phyloP scores from a whole-genome alignment of 192 early-diverging fungal genomes.

The Chytriomyces sp. region DNA sequence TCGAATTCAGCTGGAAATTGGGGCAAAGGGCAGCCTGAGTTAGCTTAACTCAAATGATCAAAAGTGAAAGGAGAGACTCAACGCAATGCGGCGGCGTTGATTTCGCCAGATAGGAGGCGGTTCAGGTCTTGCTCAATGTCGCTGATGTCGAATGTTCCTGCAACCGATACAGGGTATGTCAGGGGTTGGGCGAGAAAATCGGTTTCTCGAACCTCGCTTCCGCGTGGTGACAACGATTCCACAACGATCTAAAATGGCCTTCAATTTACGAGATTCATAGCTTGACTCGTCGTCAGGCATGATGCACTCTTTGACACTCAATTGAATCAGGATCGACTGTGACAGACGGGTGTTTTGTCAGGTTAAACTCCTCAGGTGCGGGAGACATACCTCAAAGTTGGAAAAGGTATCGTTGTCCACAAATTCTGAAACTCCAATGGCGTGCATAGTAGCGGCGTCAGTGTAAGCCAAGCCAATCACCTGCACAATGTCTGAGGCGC shows the following conservation, averaged over 20 bases:
- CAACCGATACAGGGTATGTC: neutral
- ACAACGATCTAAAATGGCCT: conserved; percentile 72
- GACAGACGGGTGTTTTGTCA: neutral
- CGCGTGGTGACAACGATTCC: conserved; percentile 72
- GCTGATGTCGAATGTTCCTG: conserved; percentile 68
- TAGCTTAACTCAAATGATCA: neutral
- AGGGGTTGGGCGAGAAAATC: neutral
- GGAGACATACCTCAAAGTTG: conserved; percentile 77
- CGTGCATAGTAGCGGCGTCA: conserved; percentile 76
- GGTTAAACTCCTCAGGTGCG: neutral
- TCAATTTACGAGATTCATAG: conserved; percentile 72
- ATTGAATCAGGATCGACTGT: conserved; percentile 85
- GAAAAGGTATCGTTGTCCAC: conserved; percentile 90
- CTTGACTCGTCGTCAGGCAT: conserved; percentile 62
- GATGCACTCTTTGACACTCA: conserved; percentile 91
- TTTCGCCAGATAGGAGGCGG: conserved; percentile 70
- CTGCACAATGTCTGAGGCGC: conserved; percentile 25
- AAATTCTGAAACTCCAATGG: conserved; percentile 85
- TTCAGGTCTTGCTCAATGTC: conserved; percentile 88
- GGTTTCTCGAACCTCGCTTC: conserved; percentile 54
- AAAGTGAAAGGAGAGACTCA: conserved; percentile 41
- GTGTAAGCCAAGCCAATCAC: conserved; percentile 86
- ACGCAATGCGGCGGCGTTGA: conserved; percentile 65
- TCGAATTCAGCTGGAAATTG: conserved; percentile 67
- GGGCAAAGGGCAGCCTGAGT: neutral